Conservation (phyloP, 768 basidiomycete species). For the Hirschioporus abietinus region DNA sequence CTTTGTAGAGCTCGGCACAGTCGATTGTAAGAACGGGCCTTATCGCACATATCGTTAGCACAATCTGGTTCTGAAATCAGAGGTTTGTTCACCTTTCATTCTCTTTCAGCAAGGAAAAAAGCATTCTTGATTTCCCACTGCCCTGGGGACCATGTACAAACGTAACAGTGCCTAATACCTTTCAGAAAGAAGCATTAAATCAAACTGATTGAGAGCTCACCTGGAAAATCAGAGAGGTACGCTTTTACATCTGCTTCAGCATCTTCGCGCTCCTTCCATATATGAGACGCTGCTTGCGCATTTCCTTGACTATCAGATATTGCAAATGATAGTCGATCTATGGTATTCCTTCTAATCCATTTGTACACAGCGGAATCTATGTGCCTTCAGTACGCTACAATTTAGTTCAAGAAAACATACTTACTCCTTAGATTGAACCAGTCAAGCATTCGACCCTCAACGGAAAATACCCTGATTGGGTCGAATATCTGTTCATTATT, state of each 20-base stretch:
- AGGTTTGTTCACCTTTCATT: conserved; percentile 39
- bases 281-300: conserved; percentile 24
- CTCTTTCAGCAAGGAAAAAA: conserved; percentile 47
- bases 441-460: conserved; percentile 75
- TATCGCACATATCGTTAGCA: conserved; percentile 3
- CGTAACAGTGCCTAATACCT: conserved; percentile 54
- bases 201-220: conserved; percentile 31
- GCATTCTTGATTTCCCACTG: conserved; percentile 67
- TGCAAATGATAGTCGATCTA: conserved; percentile 41
- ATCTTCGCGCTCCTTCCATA: conserved; percentile 83
- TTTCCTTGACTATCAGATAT: conserved; percentile 12
- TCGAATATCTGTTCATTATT: conserved; percentile 74
- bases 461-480: conserved; percentile 79
- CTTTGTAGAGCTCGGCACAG: conserved; percentile 67
- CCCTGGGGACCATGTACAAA: conserved; percentile 84
- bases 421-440: conserved; percentile 79
- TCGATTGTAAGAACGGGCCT: conserved; percentile 80
- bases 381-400: not conserved
- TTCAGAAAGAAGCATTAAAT: not conserved
- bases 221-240: conserved; percentile 76
- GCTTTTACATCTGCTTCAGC: conserved; percentile 61
- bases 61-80: conserved; percentile 1
- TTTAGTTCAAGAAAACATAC: conserved; percentile 12
- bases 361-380: conserved; percentile 70
- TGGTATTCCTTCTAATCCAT: conserved; percentile 63